Base-by-base conservation (phyloP, 169 alveolate genomes). In the Besnoitia besnoiti region DNA sequence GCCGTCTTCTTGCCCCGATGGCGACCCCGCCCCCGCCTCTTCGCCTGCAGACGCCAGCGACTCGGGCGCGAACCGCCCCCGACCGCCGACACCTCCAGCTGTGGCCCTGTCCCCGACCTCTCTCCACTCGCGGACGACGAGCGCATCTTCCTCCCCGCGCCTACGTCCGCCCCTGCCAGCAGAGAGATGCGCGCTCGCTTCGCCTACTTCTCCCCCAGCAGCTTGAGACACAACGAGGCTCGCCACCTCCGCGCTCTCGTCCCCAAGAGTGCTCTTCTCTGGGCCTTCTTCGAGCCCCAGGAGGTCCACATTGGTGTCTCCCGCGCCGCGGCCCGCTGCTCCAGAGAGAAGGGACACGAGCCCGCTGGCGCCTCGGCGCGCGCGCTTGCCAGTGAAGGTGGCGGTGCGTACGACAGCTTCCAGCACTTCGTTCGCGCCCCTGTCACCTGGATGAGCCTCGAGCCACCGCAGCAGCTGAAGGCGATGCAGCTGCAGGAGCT, bases 401-500 rank as follows among this genome's bases (percentile, higher is more conserved):
- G 80, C 89, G 12, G 90, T 46, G 67, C 87, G 90, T 0, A 90
- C 75, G 8, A 85, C 85, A 35, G 93, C 76, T 75, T 90, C 93
- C 51, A 90, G 46, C 35, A 89, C 92, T 16, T 24, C 85, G 46
- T 55, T 61, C n/a, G 79, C 90, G 12, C 61, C 90, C 75, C 79
- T 46, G 35, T 39, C 85, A 0, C 87, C 87, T 51, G 39, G 76
- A 67, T 90, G 90, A 0, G 50, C 40, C 24, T 79, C 75, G 30
- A 90, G 93, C 90, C 90, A 90, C 49, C 90, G 62, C n/a, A 90
- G 75, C n/a, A 90, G 90, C 84, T 59, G 75, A 49, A 79, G 47
- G 67, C 93, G 93, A 27, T 90, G 93, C 51, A 47, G 89, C 93
- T 90, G 93, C 44, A 90, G 90, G 40, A 90, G 44, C 75, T 59